Base-by-base conservation (phyloP, 768 basidiomycete genomes). In the Tricholoma flavovirens region DNA sequence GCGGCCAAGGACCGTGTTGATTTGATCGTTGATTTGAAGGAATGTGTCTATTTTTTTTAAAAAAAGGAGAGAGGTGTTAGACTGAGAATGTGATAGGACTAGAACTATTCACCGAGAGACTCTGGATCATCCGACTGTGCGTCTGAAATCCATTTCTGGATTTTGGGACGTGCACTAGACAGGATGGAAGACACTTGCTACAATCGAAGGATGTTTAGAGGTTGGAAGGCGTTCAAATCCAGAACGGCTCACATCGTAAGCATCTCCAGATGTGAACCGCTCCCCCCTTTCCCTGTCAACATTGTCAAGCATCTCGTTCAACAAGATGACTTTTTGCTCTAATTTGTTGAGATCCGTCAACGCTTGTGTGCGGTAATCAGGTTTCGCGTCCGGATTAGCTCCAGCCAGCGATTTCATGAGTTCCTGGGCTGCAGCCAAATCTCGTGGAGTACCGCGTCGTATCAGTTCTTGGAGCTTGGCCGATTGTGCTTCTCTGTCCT, bases 401-500 rank as follows among this genome's bases (percentile, higher is more conserved):
- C 97, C 96, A 5, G 96, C 89, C 46, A 99, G 79, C 0, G 84
- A 73, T 69, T 98, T 98, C 95, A 99, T 98, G 32, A 99, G 78
- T 65, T 99, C 95, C 66, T 99, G 95, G 11, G 97, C 97, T 5
- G 89, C 92, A 0, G 88, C 90, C 1, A 99, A 81, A 72, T 99
- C 97, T 61, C 93, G 83, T 0, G 97, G 97, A 17, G 96, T 96
- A 12, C 96, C 97, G 54, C 97, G 77, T 46, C 97, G 84, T 56
- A 99, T 98, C 36, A 98, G 83, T 69, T 99, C 97, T 71, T 99
- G 97, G n/a, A 99, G 79, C 76, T 99, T 98, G 0, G 97, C 97
- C 0, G 88, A 87, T 67, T 99, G 96, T 0, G 96, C 97, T 57
- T 86, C 87, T 11, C 97, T 81, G 68, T 99, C 97, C 67, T 98